Evolutionary conservation across 2,329 filamentous ascomycete genomes (phyloP).

Genomic region (Penicillium concentricum): DNA sequence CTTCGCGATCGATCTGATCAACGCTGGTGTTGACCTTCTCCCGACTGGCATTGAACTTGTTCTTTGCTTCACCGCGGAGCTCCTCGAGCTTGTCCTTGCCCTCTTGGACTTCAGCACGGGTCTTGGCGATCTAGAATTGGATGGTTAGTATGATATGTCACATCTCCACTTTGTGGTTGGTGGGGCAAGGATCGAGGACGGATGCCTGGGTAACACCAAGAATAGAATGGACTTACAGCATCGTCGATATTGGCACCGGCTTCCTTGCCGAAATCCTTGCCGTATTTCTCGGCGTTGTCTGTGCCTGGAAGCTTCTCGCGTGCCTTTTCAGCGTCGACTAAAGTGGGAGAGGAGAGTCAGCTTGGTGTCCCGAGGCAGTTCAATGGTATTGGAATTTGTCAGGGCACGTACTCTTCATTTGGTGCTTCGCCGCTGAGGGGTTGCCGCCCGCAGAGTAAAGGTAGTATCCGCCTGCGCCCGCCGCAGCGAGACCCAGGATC

Average conservation of each 20-base stretch:
- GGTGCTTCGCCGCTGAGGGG: slow-evolving; percentile 78
- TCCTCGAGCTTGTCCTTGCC: slow-evolving; percentile 57
- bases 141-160: background rate
- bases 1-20: slow-evolving; percentile 77
- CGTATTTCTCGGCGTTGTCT: slow-evolving; percentile 64
- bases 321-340: slow-evolving; percentile 74
- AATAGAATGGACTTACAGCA: slow-evolving; percentile 56
- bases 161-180: background rate
- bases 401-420: slow-evolving; percentile 70
- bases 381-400: background rate
- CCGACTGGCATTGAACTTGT: slow-evolving; percentile 43
- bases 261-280: slow-evolving; percentile 59
- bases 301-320: slow-evolving; percentile 64
- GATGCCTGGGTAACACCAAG: background rate
- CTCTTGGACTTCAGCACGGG: slow-evolving; percentile 62
- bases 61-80: slow-evolving; percentile 62
- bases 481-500: slow-evolving; percentile 57
- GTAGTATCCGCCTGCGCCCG: slow-evolving; percentile 78
- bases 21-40: slow-evolving; percentile 55
- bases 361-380: background rate
- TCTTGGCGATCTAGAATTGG: slow-evolving; percentile 56
- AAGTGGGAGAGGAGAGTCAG: background rate
- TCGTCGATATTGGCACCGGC: slow-evolving; percentile 67
- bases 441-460: slow-evolving; percentile 82
- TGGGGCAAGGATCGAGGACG: background rate